Evolutionary conservation across 2,329 filamentous ascomycete genomes (phyloP), one percentile per base, ranked within the genome.

Genomic region (Emericellopsis cladophorae): DNA sequence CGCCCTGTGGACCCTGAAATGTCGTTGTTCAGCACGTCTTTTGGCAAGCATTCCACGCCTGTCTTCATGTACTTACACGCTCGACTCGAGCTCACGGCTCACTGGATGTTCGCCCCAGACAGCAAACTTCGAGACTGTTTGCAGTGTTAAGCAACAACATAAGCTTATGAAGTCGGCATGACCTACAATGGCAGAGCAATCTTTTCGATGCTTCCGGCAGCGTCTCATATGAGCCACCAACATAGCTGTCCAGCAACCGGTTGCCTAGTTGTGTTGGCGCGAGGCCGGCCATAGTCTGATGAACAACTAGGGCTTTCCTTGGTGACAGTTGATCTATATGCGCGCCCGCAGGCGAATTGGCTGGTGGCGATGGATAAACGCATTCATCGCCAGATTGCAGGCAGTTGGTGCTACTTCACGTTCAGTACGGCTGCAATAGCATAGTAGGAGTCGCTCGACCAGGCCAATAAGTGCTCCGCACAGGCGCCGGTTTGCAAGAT

Each of bases 381-480:
- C 65, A 67, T 46, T 62, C 62, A 50, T 56, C 61, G 44, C 65
- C 65, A 42, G 58, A 61, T 41, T 65, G 63, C 46, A 67, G 59
- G 47, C 65, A 68, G 45, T 62, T 65, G 44, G 63, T 66, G 46
- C 65, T 67, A 44, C 41, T 16, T 8, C 15, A 15, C 21, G 18
- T 36, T 42, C 15, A 42, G 36, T 15, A 23, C 9, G 22, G 4
- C 36, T 22, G 14, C 16, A 12, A 16, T 4, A 37, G 22, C 18
- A 49, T 50, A 43, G 46, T 52, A 41, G 42, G 18, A 21, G 18
- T 21, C 5, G 18, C 18, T 21, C 18, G 18, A 21, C 18, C 18
- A 21, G 18, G 18, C 18, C 18, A 21, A 21, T 5, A 21, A 21
- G 18, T 21, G 18, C 18, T 21, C 18, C 18, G 18, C 18, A 21